Base-by-base conservation (phyloP, 768 basidiomycete genomes). In the Xerocomus brunneocitrinus region DNA sequence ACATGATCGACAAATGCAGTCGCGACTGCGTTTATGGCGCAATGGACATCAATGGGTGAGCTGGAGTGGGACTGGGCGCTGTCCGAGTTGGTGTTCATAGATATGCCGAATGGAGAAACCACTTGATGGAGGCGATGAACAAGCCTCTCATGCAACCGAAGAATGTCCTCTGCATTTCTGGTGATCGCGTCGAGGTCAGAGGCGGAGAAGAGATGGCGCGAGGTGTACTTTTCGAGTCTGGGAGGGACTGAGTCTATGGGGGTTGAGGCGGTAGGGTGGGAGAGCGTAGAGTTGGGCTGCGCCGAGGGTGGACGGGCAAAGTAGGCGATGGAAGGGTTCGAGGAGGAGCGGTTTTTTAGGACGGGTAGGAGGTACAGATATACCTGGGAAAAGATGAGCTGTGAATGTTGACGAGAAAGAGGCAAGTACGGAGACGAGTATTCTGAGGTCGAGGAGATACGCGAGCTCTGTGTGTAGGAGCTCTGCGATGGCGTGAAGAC, bases 391-490 rank as follows among this genome's bases (percentile, higher is more conserved):
- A 22, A 32, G 32, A 19, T 31, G 50, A 44, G 59, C 40, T 27
- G 32, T 31, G 14, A 7, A 22, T 49, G 1, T 19, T 19, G 48
- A 42, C 14, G 52, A 47, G 49, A 55, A 55, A 13, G 43, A n/a
- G 1, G 31, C n/a, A 70, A 79, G 55, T 66, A 91, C 92, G 58
- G 79, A 77, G 52, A 92, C 87, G 41, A 98, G 77, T 8, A 79
- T 79, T 55, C 83, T 80, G 62, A 98, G 70, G 69, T 95, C 92
- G 48, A 77, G 67, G 8, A 93, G 77, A 67, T 98, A 98, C 7
- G 83, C 82, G 19, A 82, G 74, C 73, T 98, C 95, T 1, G 93
- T 95, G 53, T 81, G 76, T 25, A 98, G 77, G 38, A 98, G 74
- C 71, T 98, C 95, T 58, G 83, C 76, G 47, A 98, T 79, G 6